Percentiles rank a stretch among this genome's conserved stretches.
Conservation (phyloP, 139 green algal species). For the Micromonas commoda region DNA sequence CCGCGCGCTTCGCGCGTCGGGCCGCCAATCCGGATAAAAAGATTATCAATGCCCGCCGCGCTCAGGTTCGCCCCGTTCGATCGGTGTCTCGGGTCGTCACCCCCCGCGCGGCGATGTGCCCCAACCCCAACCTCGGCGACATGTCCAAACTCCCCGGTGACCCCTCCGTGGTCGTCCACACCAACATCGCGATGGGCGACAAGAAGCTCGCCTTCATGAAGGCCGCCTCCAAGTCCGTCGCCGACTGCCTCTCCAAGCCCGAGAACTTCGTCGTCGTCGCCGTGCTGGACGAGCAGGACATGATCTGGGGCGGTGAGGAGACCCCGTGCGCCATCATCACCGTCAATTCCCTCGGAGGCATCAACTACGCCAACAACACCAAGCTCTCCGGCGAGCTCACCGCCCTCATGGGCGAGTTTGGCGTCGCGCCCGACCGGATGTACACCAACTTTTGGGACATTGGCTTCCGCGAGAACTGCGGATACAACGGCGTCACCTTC, state of each 20-base stretch:
- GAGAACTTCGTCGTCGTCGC: slow-evolving; percentile 23
- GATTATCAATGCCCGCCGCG: too few relatives aligned
- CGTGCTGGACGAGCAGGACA: slow-evolving; percentile 10
- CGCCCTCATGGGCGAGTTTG: slow-evolving; percentile 7
- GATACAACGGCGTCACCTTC: slow-evolving; percentile 29
- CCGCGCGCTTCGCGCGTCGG: too few relatives aligned
- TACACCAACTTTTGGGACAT: slow-evolving; percentile 32
- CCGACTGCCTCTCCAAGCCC: slow-evolving; percentile 21
- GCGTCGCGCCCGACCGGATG: background rate
- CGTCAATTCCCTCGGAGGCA: slow-evolving; percentile 11
- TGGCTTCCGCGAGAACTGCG: slow-evolving; percentile 12
- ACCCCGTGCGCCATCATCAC: slow-evolving; percentile 12
- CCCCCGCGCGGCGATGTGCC: too few relatives aligned
- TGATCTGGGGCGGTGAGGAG: slow-evolving; percentile 23
- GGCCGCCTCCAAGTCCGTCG: background rate
- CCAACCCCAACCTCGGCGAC: slow-evolving; percentile 7
- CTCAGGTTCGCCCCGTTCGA: too few relatives aligned
- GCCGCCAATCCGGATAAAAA: too few relatives aligned
- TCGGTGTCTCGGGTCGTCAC: too few relatives aligned
- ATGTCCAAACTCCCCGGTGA: slow-evolving; percentile 6
- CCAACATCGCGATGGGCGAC: slow-evolving; percentile 17
- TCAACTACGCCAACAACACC: slow-evolving; percentile 28
- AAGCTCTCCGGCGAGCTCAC: slow-evolving; percentile 1
- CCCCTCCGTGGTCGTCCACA: slow-evolving; percentile 19
- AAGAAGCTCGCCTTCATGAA: slow-evolving; percentile 26